Evolutionary conservation across 1,284 basidiomycete species (phyloP).

Genomic region (Cutaneotrichosporon sp.): DNA sequence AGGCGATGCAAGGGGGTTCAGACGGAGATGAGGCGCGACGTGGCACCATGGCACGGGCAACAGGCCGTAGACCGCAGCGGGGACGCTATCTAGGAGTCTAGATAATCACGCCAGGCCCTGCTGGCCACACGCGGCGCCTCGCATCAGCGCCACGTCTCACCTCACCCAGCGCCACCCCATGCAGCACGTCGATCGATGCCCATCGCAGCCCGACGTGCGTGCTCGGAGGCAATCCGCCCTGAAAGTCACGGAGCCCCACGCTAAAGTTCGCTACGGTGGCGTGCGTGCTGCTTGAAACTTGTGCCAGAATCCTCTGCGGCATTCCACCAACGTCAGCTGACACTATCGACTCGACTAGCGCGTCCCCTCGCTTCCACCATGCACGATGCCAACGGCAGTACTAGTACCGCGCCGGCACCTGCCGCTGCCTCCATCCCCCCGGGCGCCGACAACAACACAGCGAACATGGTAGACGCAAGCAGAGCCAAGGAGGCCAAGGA

Average conservation of each 20-base stretch:
- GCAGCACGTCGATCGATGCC: background rate
- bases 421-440: too few species aligned
- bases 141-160: background rate
- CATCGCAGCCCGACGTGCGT: background rate
- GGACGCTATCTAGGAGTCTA: too few species aligned
- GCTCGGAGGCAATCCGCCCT: background rate
- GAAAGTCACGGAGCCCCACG: background rate
- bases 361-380: background rate
- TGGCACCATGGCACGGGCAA: too few species aligned
- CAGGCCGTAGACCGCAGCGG: too few species aligned
- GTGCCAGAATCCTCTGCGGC: background rate
- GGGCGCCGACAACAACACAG: background rate
- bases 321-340: conserved; percentile 1
- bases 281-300: background rate
- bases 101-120: too few species aligned
- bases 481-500: background rate
- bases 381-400: background rate
- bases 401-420: background rate
- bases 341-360: background rate
- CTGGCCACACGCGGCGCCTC: background rate
- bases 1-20: too few species aligned
- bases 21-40: too few species aligned
- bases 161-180: background rate
- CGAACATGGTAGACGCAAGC: conserved; percentile 11
- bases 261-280: too few species aligned